Base-by-base conservation (phyloP, 768 basidiomycete species). In the Dacryopinax primogenitus region DNA sequence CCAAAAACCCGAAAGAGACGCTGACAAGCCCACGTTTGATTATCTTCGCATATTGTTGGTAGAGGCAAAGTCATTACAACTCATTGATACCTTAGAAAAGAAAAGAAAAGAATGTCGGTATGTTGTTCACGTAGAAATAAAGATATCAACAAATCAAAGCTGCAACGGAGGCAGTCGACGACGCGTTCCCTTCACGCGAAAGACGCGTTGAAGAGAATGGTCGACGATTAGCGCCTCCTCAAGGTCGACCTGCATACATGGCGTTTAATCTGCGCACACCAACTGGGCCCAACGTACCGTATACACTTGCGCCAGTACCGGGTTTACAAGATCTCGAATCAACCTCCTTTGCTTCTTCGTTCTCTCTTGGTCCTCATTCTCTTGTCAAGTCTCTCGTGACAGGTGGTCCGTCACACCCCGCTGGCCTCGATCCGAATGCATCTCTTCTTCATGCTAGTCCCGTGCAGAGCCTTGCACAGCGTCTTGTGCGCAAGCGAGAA, bases 341-440 rank as follows among this genome's bases (percentile, higher is more conserved):
- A 3, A 58, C 51, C 44, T 11, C 62, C 65, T 33, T 67, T 65
- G 33, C 45, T 63, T 85, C 86, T 1, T 87, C 88, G 1, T 90
- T 92, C 76, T 91, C 90, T 0, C 88, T 90, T 70, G 87, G 85
- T 32, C 90, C 90, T 23, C 85, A 87, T 70, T 83, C 83, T 12
- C 80, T 91, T 30, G 80, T 90, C 30, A 83, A 86, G 71, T 86
- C 88, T 70, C 77, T 83, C 62, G 86, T 84, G 66, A 81, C 81
- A 1, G 85, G 83, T 83, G 2, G 81, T 11, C 86, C 84, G 73
- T 80, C 82, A 1, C 73, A 82, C 36, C 84, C 85, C 33, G 26
- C 37, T 41, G n/a, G 51, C 63, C 33, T 90, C 58, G 90, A 92
- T 73, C 90, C 90, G 18, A 90, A 87, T 70, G 81, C 88, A 39